Base-by-base conservation (phyloP, 768 basidiomycete species). In the Bullera alba region DNA sequence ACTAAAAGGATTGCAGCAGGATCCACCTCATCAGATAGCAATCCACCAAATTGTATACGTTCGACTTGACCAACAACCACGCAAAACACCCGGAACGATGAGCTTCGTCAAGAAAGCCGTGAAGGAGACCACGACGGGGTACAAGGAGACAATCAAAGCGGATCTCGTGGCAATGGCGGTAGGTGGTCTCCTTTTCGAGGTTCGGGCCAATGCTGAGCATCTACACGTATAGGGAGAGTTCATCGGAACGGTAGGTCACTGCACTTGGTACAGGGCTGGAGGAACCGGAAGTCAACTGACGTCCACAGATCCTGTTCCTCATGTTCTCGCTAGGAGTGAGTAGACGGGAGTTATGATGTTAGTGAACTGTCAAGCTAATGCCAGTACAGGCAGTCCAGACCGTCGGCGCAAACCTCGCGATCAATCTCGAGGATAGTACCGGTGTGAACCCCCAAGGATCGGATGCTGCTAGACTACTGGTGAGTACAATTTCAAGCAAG, bases 311-410 rank as follows among this genome's bases (percentile, higher is more conserved):
- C n/a, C 41, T 67, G 27, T 70, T 70, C 57, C 60, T 70, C 26
- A 25, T 70, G 17, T 59, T 64, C 30, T 34, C 58, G 17, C 42
- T 66, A 26, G 64, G 64, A 17, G 65, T 66, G 29, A 62, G 65
- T 57, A 10, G 4, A 29, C 19, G 22, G 41, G 30, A n/a, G n/a
- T 34, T n/a, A 8, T 34, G 10, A 34, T n/a, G 10, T 34, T 10
- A 34, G 32, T 10, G 10, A 34, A 34, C 32, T 34, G 19, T 52
- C 27, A 46, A 3, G 42, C 21, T 47, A 44, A 21, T 10, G 10
- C 10, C 23, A n/a, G n/a, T 16, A 14, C 32, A 60, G 67, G 61
- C 56, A 1, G 61, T 67, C 7, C 65, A 70, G 49, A 55, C 63
- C 1, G 58, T 58, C 15, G 50, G 54, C 3, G 48, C 61, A 19